phyloP scores from a whole-genome alignment of 2,329 filamentous ascomycete genomes.

The Xylaria sp. region DNA sequence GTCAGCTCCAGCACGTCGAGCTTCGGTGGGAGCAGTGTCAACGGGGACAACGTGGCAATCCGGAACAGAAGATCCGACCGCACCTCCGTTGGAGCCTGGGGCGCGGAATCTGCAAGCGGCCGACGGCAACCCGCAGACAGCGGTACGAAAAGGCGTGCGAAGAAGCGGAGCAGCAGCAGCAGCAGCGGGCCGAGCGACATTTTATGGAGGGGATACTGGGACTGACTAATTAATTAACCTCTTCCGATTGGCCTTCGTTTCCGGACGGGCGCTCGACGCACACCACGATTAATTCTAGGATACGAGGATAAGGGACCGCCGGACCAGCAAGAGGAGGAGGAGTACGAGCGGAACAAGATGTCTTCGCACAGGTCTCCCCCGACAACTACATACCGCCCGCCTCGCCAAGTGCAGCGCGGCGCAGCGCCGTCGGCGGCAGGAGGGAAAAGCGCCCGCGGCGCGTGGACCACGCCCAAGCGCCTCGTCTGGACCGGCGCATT shows the following conservation, averaged over 20 bases:
- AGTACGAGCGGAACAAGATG: conserved; percentile 9
- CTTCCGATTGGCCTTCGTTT: not conserved
- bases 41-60: conserved; percentile 10
- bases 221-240: conserved; percentile 13
- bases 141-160: conserved; percentile 16
- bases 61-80: not conserved
- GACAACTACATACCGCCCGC: not conserved
- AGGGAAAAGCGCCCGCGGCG: not conserved
- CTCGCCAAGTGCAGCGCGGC: conserved; percentile 5
- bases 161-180: not conserved
- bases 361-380: not conserved
- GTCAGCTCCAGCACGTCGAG: conserved; percentile 4
- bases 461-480: conserved; percentile 41
- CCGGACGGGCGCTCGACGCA: not conserved
- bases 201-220: conserved; percentile 44
- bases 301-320: not conserved
- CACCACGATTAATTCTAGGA: not conserved
- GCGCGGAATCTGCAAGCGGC: conserved; percentile 15
- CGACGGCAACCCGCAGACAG: not conserved
- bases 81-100: conserved; percentile 2
- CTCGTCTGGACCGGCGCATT: conserved; percentile 56
- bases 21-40: conserved; percentile 10
- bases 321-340: no score
- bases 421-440: not conserved
- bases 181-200: conserved; percentile 34